phyloP scores from a whole-genome alignment of 2,329 filamentous ascomycete genomes.

The Penicillium occitanis region DNA sequence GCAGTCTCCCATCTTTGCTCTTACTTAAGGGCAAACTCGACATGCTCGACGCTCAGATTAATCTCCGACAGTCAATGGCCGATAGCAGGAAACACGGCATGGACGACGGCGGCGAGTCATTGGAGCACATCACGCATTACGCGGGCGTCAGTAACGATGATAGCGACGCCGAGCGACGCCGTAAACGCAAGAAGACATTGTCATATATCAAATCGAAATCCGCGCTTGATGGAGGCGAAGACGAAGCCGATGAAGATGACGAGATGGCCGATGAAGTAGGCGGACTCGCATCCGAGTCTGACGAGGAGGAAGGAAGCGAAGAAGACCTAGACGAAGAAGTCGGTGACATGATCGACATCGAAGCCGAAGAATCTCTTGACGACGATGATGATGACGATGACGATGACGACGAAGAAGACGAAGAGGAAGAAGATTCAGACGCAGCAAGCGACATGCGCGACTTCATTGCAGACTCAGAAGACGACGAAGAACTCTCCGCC shows the following conservation, averaged over 20 bases:
- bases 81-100: constrained; percentile 40
- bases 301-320: constrained; percentile 49
- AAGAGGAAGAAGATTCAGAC: constrained; percentile 62
- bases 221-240: constrained; percentile 23
- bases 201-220: constrained; percentile 40
- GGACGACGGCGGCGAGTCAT: constrained; percentile 57
- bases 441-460: constrained; percentile 56
- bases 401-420: constrained; percentile 60
- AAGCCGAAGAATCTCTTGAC: constrained; percentile 54
- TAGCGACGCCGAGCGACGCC: constrained; percentile 38
- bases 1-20: constrained; percentile 76
- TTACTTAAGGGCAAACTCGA: constrained; percentile 93
- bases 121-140: constrained; percentile 22
- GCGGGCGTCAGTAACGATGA: constrained; percentile 61
- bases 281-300: constrained; percentile 41
- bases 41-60: constrained; percentile 87
- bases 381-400: constrained; percentile 59
- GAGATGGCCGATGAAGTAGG: constrained; percentile 40
- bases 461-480: constrained; percentile 50
- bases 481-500: constrained; percentile 41
- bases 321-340: constrained; percentile 41
- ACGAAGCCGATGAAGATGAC: constrained; percentile 39
- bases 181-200: constrained; percentile 28
- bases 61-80: constrained; percentile 70
- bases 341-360: constrained; percentile 45